Conservation (phyloP, 371 early-diverging fungal genomes). For the Blakeslea trispora region DNA sequence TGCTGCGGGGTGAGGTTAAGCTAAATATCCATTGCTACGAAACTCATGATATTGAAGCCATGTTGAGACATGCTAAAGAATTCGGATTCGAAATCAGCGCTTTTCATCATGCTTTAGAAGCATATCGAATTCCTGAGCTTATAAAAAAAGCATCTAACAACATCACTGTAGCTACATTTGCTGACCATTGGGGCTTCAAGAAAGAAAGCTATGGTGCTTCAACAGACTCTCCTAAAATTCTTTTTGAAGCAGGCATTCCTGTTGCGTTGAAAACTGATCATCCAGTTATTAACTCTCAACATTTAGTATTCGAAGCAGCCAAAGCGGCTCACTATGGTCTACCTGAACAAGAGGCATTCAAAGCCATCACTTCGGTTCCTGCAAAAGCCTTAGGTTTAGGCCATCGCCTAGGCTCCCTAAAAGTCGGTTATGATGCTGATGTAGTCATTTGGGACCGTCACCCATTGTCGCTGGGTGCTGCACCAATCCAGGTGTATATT, state of each 20-base stretch:
- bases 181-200: slow-evolving; percentile 77
- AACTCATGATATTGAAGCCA: slow-evolving; percentile 59
- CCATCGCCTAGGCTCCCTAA: slow-evolving; percentile 67
- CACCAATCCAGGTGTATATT: slow-evolving; percentile 69
- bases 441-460: slow-evolving; percentile 66
- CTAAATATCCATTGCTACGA: slow-evolving; percentile 69
- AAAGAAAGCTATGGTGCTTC: slow-evolving; percentile 74
- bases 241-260: slow-evolving; percentile 66
- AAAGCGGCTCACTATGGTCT: slow-evolving; percentile 73
- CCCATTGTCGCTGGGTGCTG: slow-evolving; percentile 69
- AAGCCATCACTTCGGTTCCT: slow-evolving; percentile 71
- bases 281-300: slow-evolving; percentile 72
- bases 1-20: slow-evolving; percentile 63
- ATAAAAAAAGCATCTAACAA: slow-evolving; percentile 49
- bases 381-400: slow-evolving; percentile 72
- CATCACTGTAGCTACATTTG: slow-evolving; percentile 66
- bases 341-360: slow-evolving; percentile 54
- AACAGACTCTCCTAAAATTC: slow-evolving; percentile 56
- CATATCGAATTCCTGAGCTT: slow-evolving; percentile 63
- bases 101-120: slow-evolving; percentile 74
- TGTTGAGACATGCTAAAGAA: slow-evolving; percentile 67
- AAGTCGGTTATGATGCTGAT: slow-evolving; percentile 79
- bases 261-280: slow-evolving; percentile 80
- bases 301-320: slow-evolving; percentile 73
- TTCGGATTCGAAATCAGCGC: slow-evolving; percentile 66